Base-by-base conservation (phyloP, 176 grass and related monocot genomes). In the Microstegium vimineum region DNA sequence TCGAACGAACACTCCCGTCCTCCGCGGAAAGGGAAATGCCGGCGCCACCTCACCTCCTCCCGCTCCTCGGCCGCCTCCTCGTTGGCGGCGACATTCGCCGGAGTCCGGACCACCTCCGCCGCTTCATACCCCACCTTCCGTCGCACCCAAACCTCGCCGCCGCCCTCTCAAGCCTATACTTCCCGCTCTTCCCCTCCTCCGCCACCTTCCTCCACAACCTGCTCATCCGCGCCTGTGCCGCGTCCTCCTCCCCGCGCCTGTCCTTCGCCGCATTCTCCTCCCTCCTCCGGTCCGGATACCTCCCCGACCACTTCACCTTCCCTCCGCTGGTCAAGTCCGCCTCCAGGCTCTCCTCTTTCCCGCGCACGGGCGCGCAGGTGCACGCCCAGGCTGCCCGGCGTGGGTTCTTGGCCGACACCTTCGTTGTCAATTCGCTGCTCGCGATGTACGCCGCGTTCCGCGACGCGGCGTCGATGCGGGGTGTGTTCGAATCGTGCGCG, bases 161-260 rank as follows among this genome's bases (percentile, higher is more conserved):
- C 27, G 20, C 80, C 10, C 76, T 93, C 71, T 88, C 75, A 46
- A 71, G 31, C 56, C 34, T 86, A 36, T 91, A 91, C 69, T 96
- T 96, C 80, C 90, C 83, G 46, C 83, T 73, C 68, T 90, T 88
- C 76, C 90, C 90, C 17, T 81, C 86, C 82, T 93, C 82, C 27
- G 9, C 82, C 69, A 89, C 80, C 43, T 93, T 93, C 88, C 81
- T 96, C 78, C 76, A 90, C 72, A 93, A 93, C 88, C 72, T 92
- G 59, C 82, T 96, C 73, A 90, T 96, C 78, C 86, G 73, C 13
- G 83, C 93, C 59, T 89, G 70, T 56, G 75, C 83, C 37, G 16
- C 66, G 14, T 90, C 85, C 61, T 16, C 56, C 0, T 81, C 35
- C 73, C 73, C 84, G 13, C 66, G 76, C 42, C 33, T 85, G 35